These are phyloP conservation scores for Paramarasmius palmivorus DNA, from an alignment of 1,284 basidiomycete species.

Conservation along the genomic window DNA sequence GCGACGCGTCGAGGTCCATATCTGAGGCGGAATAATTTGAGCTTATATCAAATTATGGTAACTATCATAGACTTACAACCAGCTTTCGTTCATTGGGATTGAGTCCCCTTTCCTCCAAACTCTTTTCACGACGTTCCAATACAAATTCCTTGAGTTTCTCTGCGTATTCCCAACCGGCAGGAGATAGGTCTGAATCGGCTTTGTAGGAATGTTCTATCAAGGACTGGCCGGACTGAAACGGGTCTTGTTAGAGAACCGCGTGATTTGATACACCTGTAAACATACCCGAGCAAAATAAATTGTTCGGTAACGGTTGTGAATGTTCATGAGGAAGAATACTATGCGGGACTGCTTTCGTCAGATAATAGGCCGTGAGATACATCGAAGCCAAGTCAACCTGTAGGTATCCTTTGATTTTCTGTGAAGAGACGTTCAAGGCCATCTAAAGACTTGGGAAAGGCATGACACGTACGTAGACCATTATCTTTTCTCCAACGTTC, in stretches of 20 bases:
- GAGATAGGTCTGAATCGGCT: conserved; percentile 95
- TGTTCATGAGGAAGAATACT: conserved; percentile 98
- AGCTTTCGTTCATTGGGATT: conserved; percentile 68
- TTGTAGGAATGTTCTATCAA: conserved; percentile 99
- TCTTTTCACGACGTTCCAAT: conserved; percentile 70
- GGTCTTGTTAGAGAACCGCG: neutral
- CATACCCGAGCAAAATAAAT: conserved; percentile 92
- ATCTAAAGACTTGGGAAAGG: conserved; percentile 2
- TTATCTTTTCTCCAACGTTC: conserved; percentile 95
- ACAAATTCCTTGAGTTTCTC: conserved; percentile 86
- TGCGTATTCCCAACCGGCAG: conserved; percentile 94
- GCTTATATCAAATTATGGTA: neutral
- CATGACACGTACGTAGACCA: conserved; percentile 71
- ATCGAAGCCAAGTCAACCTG: conserved; percentile 47
- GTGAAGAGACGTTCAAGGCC: conserved; percentile 20
- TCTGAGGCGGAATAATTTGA: conserved; percentile 43
- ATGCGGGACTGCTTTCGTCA: conserved; percentile 71
- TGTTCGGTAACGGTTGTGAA: conserved; percentile 88
- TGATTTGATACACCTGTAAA: conserved; percentile 7
- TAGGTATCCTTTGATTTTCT: conserved; percentile 88
- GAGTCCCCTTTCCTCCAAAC: conserved; percentile 66
- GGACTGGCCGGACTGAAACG: conserved; percentile 82
- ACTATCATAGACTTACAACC: conserved; percentile 52
- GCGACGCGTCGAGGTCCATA: conserved; percentile 95
- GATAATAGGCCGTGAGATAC: neutral